Conservation (phyloP, 192 early-diverging fungal genomes). For the Piromyces finnis region DNA sequence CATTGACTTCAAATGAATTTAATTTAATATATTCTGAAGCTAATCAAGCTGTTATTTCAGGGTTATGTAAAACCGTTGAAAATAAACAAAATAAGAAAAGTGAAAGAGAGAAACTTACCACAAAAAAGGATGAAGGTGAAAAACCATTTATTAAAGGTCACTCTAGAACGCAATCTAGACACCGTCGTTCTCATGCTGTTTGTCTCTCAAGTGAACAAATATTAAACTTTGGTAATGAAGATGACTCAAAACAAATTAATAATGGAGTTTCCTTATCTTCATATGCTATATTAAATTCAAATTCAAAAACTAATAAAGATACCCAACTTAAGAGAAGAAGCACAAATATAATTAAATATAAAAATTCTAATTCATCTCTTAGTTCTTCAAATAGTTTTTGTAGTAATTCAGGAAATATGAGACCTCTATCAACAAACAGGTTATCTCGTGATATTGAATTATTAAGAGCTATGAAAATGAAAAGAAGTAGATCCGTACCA, state of each 20-base stretch:
- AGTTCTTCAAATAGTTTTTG: neutral
- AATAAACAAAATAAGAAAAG: neutral
- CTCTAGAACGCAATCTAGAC: neutral
- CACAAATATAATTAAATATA: neutral
- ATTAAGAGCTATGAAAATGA: neutral
- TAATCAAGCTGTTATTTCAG: neutral
- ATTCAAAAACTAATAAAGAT: neutral
- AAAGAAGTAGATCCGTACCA: neutral
- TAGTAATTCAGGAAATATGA: neutral
- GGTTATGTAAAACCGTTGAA: neutral
- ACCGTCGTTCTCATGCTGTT: neutral
- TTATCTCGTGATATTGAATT: neutral
- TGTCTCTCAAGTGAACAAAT: neutral
- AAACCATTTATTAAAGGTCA: neutral
- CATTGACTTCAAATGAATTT: neutral
- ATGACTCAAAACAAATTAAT: neutral
- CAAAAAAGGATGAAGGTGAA: neutral
- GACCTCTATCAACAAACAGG: neutral
- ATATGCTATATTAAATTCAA: neutral
- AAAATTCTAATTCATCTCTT: neutral
- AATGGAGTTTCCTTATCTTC: neutral
- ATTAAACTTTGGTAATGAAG: neutral
- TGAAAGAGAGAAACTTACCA: neutral
- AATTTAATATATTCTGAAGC: neutral
- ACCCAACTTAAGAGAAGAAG: neutral